Base-by-base conservation (phyloP, 2,329 filamentous ascomycete species). In the Pseudocercospora fijiensis region DNA sequence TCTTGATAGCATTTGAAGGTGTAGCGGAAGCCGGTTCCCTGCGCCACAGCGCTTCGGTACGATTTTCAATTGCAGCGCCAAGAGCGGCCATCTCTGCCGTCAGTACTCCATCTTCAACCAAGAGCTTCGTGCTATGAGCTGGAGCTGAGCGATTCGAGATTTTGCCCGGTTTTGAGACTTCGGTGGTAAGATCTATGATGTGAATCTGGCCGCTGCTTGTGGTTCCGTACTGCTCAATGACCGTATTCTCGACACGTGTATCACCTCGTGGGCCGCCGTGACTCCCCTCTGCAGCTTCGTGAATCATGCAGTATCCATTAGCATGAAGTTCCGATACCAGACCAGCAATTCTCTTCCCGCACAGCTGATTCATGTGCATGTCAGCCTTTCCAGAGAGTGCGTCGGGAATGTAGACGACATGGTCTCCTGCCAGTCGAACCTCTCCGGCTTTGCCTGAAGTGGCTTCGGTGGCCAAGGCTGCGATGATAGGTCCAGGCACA, bases 361-460 rank as follows among this genome's bases (percentile, higher is more conserved):
- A 33, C 13, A 56, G 43, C 49, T 63, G 55, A 22, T 61, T 47
- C 11, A 55, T 51, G 3, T 57, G 61, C 22, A 30, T 30, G 20
- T 52, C 27, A 22, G 62, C 33, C 28, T 49, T 30, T 30, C 52
- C 60, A 27, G 56, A 60, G 43, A 62, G 51, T 2, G 62, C 66
- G n/a, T 53, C 43, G 6, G 65, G 67, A 8, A 69, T 56, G 24
- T 63, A 68, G 11, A 69, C 53, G 18, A 69, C 64, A 41, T 66
- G 67, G 2, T 65, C 66, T 9, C 66, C 64, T 10, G 61, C 63
- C 22, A 65, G 55, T 16, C 61, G 59, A 28, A 69, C 61, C 24
- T 69, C 60, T n/a, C 62, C 64, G 2, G 52, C 58, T 37, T 60
- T 61, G 2, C 59, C 58, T 11, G 63, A 61, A 20, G 60, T 60